Base-by-base conservation (phyloP, 805 yeast species). In the Candida multigemmis region DNA sequence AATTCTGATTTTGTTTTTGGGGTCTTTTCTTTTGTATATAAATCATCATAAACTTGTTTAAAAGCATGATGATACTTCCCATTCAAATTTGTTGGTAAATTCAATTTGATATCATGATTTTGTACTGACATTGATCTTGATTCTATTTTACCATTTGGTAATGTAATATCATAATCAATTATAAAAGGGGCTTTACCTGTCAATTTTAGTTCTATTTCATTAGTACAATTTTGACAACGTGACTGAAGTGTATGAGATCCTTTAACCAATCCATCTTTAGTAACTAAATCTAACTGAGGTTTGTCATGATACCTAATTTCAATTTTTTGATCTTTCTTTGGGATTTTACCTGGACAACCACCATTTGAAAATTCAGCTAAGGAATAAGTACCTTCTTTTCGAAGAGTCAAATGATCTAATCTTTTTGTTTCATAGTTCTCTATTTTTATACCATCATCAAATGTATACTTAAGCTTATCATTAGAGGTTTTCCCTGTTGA, bases 21-120 rank as follows among this genome's bases (percentile, higher is more conserved):
- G 14, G 27, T 24, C 32, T 44, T 45, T 60, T 60, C 31, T 52
- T 49, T 42, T 42, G 66, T 31, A 42, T 83, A 87, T 14, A 72
- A 53, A 0, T 74, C 53, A 46, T 87, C 96, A 35, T 67, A 74
- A 1, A 87, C 56, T 2, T 71, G 74, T 16, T 57, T 68, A 41
- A 87, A 71, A 6, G 48, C 50, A 39, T 82, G 79, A 25, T 60
- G 65, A 46, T 78, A 80, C 10, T 50, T 56, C 3, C 96, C 96
- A 28, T 69, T 46, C 14, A 44, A 45, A 4, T 43, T 40, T 0
- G 74, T 56, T 7, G 60, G 60, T 31, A 69, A 46, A 11, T 56
- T 59, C 18, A 71, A 44, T 1, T 40, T 40, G 14, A 53, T 27
- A 14, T 45, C 40, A 12, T 45, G 22, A 16, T 38, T 40, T 6